phyloP scores from a whole-genome alignment of 1,284 basidiomycete genomes.

The Melampsora americana region DNA sequence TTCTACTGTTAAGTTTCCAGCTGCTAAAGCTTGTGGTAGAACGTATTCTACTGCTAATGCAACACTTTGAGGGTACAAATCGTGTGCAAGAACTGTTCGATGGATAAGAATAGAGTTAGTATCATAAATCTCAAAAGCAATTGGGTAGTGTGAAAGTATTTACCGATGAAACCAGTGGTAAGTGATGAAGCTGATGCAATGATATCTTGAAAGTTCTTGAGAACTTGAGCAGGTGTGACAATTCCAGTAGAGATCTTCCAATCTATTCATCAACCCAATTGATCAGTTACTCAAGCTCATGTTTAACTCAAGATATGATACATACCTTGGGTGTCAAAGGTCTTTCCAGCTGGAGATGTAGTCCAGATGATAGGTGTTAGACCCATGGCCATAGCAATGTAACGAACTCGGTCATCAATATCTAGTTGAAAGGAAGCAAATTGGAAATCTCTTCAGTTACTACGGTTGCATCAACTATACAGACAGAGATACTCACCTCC shows the following conservation, averaged over 20 bases:
- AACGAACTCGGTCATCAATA: conserved; percentile 80
- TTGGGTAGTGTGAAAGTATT: neutral
- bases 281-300: neutral
- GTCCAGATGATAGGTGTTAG: conserved; percentile 78
- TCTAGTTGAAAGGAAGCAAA: conserved; percentile 54
- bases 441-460: neutral
- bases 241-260: conserved; percentile 51
- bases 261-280: conserved; percentile 43
- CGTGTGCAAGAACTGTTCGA: conserved; percentile 49
- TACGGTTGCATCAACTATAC: neutral
- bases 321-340: conserved; percentile 74
- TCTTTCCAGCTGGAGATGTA: conserved; percentile 56
- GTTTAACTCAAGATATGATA: neutral
- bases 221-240: conserved; percentile 50
- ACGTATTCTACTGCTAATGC: conserved; percentile 84
- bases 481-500: conserved; percentile 8
- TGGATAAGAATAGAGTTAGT: neutral
- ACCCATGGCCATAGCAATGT: conserved; percentile 74
- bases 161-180: conserved; percentile 67
- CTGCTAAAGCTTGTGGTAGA: conserved; percentile 64
- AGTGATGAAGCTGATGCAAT: conserved; percentile 48
- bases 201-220: conserved; percentile 50
- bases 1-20: conserved; percentile 54
- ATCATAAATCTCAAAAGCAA: neutral
- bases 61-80: conserved; percentile 69